phyloP scores from a whole-genome alignment of 306 rosid genomes.

The Betula pendula region DNA sequence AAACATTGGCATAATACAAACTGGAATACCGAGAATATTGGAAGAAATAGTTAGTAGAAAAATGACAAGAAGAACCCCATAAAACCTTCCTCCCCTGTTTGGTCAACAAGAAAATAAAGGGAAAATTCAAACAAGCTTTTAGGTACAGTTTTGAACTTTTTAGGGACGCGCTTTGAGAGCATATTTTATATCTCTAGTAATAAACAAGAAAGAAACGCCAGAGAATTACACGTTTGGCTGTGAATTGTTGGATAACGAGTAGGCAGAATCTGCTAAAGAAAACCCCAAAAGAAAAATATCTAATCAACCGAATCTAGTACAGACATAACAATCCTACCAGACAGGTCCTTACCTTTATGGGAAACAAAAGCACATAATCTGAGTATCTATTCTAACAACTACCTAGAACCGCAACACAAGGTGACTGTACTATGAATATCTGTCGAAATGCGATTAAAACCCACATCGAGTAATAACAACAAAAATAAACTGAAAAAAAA shows the following conservation, averaged over 20 bases:
- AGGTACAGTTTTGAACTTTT: background rate
- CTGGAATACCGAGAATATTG: constrained; percentile 46
- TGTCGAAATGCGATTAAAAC: background rate
- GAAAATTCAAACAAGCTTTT: background rate
- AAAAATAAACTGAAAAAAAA: background rate
- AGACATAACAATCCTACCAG: no score
- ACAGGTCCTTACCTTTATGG: no score
- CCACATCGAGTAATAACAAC: background rate
- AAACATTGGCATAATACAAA: constrained; percentile 83
- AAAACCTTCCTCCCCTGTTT: background rate
- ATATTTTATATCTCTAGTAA: background rate
- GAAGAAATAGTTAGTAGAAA: no score
- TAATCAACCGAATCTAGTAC: no score
- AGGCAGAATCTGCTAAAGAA: background rate
- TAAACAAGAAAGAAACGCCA: background rate
- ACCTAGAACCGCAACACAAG: no score
- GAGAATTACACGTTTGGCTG: background rate
- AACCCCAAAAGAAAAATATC: no score
- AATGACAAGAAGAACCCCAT: background rate
- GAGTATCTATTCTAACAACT: no score
- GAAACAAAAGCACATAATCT: no score
- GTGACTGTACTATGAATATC: no score
- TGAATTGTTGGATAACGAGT: no score
- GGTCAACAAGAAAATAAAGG: background rate
- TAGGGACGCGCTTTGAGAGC: background rate